These are phyloP conservation scores for Zoysia matrella DNA, from an alignment of 202 grass and related monocot genomes.

Conservation along the genomic window DNA sequence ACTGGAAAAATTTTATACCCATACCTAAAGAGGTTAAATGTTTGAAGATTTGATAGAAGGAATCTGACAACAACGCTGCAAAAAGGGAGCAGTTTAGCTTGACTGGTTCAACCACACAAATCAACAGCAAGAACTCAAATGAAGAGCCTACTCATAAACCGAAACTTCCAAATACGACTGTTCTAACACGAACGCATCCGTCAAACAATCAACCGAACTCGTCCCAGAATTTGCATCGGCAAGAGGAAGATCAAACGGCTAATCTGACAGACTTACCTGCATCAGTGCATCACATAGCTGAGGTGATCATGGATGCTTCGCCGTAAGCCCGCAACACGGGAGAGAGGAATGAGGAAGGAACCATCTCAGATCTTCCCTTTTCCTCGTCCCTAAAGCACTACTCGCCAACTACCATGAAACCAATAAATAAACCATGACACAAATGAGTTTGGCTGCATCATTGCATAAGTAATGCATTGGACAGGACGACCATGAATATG, in stretches of 20 bases:
- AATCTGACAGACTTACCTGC: constrained; percentile 12
- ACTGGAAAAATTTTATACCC: not conserved
- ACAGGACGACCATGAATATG: not conserved
- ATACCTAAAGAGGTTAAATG: not conserved
- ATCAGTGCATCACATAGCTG: constrained; percentile 20
- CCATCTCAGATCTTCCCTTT: constrained; percentile 33
- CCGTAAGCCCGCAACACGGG: not conserved
- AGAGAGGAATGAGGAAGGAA: constrained; percentile 25
- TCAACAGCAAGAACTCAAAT: constrained; percentile 8
- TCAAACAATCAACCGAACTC: constrained; percentile 1
- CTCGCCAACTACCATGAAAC: constrained; percentile 51
- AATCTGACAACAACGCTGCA: not conserved
- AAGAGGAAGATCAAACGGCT: not conserved
- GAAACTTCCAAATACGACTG: not conserved
- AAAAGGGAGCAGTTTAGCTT: not conserved
- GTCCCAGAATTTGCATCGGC: not conserved
- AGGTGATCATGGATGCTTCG: not conserved
- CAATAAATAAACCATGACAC: constrained; percentile 43
- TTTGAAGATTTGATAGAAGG: not conserved
- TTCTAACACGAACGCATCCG: not conserved
- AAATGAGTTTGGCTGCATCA: not conserved
- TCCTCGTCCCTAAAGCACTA: constrained; percentile 26
- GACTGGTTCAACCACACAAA: not conserved
- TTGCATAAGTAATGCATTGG: constrained; percentile 32
- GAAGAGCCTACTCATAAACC: not conserved